Evolutionary conservation across 257 asterid genomes (phyloP).

Genomic region (Fraxinus pennsylvanica): DNA sequence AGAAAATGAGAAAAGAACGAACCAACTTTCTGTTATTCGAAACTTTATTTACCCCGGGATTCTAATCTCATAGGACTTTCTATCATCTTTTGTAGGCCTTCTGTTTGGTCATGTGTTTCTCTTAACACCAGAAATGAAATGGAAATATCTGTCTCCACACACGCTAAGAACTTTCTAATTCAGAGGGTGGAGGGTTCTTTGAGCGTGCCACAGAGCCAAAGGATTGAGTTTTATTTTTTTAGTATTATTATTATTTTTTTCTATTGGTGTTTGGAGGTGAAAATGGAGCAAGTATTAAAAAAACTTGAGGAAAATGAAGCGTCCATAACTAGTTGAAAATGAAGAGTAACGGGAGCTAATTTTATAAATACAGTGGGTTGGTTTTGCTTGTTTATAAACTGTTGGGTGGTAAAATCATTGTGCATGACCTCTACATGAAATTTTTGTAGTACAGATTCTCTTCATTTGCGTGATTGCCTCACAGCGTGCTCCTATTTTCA

Average conservation of each 20-base stretch:
- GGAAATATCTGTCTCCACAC: neutral
- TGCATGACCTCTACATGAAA: neutral
- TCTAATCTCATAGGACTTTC: too few species aligned
- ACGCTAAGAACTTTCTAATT: neutral
- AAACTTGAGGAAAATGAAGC: neutral
- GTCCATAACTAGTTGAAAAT: neutral
- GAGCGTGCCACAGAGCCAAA: neutral
- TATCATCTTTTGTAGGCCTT: too few species aligned
- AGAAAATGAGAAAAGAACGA: neutral
- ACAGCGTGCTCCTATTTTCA: neutral
- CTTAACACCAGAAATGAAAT: neutral
- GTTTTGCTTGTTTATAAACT: neutral
- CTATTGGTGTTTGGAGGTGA: neutral
- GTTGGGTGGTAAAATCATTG: neutral
- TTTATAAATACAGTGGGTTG: neutral
- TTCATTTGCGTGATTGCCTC: neutral
- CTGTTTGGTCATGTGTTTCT: neutral
- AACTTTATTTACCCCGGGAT: too few species aligned
- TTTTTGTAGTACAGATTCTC: neutral
- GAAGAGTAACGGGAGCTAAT: neutral
- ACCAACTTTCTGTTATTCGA: neutral
- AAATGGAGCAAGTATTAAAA: neutral
- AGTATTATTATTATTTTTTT: too few species aligned
- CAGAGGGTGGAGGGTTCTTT: neutral
- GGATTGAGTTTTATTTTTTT: too few species aligned